phyloP scores from a whole-genome alignment of 78 protist genomes.

The slime mould (Dictyostelium discoideum) region DNA sequence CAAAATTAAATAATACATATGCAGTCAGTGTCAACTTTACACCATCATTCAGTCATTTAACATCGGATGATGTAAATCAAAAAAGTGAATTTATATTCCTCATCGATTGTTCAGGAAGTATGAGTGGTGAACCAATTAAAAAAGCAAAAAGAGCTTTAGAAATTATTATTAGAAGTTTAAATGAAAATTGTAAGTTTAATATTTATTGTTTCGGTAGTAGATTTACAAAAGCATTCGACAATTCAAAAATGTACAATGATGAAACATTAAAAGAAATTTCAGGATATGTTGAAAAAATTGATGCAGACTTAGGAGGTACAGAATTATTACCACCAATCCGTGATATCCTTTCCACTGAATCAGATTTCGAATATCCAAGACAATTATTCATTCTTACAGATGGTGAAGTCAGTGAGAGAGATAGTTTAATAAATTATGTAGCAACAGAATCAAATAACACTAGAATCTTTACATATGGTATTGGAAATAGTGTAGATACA shows the following conservation, averaged over 20 bases:
- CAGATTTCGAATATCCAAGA: constrained; percentile 72
- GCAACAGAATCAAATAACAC: constrained; percentile 24
- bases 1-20: neutral
- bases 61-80: constrained; percentile 26
- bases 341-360: neutral
- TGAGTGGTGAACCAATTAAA: constrained; percentile 22
- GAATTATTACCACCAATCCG: neutral
- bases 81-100: constrained; percentile 7
- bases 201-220: constrained; percentile 7
- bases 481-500: constrained; percentile 83
- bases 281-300: neutral
- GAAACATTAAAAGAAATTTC: neutral
- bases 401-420: constrained; percentile 87
- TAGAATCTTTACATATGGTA: constrained; percentile 90
- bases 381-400: constrained; percentile 91
- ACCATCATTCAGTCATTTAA: neutral
- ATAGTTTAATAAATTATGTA: constrained; percentile 36
- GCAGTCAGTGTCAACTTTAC: constrained; percentile 19
- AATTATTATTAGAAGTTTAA: constrained; percentile 26
- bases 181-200: constrained; percentile 4
- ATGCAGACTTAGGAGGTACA: constrained; percentile 65
- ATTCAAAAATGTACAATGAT: neutral
- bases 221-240: neutral
- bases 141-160: constrained; percentile 15
- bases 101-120: constrained; percentile 17